Evolutionary conservation across 1,139 yeast species (phyloP).

Genomic region (Pichia sp.): DNA sequence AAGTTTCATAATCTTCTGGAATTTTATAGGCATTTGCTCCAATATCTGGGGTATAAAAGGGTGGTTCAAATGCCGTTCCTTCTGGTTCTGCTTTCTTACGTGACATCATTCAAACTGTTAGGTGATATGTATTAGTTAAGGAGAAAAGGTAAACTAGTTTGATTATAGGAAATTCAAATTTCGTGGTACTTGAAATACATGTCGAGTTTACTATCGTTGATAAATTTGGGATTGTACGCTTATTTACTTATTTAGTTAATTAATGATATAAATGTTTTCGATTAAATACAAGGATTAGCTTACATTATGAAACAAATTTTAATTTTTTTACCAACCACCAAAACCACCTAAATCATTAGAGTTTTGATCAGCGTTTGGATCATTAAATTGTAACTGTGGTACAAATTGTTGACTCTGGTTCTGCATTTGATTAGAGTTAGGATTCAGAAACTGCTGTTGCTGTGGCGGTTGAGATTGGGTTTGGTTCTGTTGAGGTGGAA

Average conservation of each 20-base stretch:
- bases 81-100: conserved; percentile 4
- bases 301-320: neutral
- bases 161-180: neutral
- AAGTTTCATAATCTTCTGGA: conserved; percentile 13
- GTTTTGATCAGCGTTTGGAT: neutral
- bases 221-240: neutral
- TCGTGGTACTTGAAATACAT: neutral
- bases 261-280: neutral
- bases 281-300: neutral
- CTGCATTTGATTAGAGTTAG: neutral
- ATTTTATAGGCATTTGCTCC: conserved; percentile 13
- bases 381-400: neutral
- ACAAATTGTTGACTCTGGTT: neutral
- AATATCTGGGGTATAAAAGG: conserved; percentile 11
- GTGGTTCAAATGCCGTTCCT: conserved; percentile 13
- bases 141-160: neutral
- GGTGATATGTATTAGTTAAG: neutral
- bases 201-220: neutral
- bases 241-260: neutral
- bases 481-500: neutral
- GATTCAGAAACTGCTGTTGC: neutral
- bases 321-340: conserved; percentile 1
- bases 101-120: neutral
- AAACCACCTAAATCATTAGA: neutral
- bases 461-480: neutral